Conservation (phyloP, 2,329 filamentous ascomycete species). For the Exophiala sp. region DNA sequence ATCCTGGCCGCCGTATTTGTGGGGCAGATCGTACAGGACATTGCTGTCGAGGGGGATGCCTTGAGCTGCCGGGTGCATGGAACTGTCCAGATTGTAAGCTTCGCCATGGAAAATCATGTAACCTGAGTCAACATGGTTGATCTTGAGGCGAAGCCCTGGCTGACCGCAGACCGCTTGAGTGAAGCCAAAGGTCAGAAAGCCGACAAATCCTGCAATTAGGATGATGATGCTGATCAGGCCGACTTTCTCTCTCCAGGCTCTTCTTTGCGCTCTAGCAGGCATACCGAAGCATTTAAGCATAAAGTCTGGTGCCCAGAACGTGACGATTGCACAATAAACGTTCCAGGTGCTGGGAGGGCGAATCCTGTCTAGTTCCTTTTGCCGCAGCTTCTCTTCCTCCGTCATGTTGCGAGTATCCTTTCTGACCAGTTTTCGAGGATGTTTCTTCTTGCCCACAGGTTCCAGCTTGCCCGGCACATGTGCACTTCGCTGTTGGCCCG, state of each 20-base stretch:
- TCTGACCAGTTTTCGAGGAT: constrained; percentile 62
- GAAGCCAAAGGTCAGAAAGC: constrained; percentile 96
- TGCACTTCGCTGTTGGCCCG: constrained; percentile 30
- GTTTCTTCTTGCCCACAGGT: constrained; percentile 33
- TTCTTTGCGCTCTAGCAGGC: constrained; percentile 77
- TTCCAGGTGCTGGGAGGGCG: constrained; percentile 88
- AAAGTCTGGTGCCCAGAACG: constrained; percentile 90
- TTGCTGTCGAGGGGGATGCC: constrained; percentile 74
- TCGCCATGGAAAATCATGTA: constrained; percentile 97
- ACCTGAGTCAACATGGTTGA: constrained; percentile 74
- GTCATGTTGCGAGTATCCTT: constrained; percentile 54
- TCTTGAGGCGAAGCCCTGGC: constrained; percentile 68
- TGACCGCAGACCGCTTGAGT: constrained; percentile 78
- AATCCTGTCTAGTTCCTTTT: constrained; percentile 61
- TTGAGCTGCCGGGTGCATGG: constrained; percentile 72
- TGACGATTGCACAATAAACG: constrained; percentile 88
- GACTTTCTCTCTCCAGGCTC: constrained; percentile 98
- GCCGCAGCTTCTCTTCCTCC: constrained; percentile 58
- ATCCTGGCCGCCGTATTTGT: constrained; percentile 81
- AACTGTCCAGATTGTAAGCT: constrained; percentile 77
- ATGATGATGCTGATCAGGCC: constrained; percentile 92
- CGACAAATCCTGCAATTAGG: constrained; percentile 80
- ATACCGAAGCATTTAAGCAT: constrained; percentile 82
- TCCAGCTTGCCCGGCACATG: constrained; percentile 30
- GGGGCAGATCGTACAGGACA: constrained; percentile 79